Base-by-base conservation (phyloP, 2,329 filamentous ascomycete species). In the Hymenoscyphus infarciens region DNA sequence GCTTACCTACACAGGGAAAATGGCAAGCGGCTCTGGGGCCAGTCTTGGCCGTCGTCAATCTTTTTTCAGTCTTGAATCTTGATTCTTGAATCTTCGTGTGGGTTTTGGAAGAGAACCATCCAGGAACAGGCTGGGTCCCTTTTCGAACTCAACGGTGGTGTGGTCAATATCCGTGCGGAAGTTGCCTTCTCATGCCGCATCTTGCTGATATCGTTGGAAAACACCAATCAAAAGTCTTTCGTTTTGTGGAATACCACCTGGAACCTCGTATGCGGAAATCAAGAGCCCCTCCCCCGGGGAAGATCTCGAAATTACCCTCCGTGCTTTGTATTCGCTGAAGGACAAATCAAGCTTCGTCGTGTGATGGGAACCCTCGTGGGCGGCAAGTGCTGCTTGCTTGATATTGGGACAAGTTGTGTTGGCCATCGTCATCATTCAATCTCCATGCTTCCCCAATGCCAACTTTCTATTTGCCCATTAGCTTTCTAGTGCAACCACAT, bases 91-190 rank as follows among this genome's bases (percentile, higher is more conserved):
- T 31, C 29, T 31, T 31, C 29, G 29, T 31, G 5, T 31, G 29
- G 29, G 29, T 5, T 31, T 31, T 31, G 29, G 16, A 19, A 3
- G 16, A 49, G 42, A 49, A 49, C 6, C n/a, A 49, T 49, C n/a
- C 42, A 49, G 19, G 42, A 49, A 19, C 42, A n/a, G 42, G 19
- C 42, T 22, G 3, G 42, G n/a, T 25, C 45, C 11, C 15, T 11
- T 49, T 16, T 22, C 11, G 5, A 5, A 13, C 19, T 52, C 45
- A 11, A 52, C 25, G 45, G 45, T 52, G 45, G 45, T 52, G 45
- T 52, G 45, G 45, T 52, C 45, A 52, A 25, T 52, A 52, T 52
- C 45, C 45, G 45, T 52, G 45, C 45, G 45, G 45, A 52, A 52
- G 45, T 52, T 52, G 45, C 19, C 4, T 52, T 52, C 35, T 52